These are phyloP conservation scores for Rhizopogon roseolus DNA, from an alignment of 768 basidiomycete species.

Conservation along the genomic window DNA sequence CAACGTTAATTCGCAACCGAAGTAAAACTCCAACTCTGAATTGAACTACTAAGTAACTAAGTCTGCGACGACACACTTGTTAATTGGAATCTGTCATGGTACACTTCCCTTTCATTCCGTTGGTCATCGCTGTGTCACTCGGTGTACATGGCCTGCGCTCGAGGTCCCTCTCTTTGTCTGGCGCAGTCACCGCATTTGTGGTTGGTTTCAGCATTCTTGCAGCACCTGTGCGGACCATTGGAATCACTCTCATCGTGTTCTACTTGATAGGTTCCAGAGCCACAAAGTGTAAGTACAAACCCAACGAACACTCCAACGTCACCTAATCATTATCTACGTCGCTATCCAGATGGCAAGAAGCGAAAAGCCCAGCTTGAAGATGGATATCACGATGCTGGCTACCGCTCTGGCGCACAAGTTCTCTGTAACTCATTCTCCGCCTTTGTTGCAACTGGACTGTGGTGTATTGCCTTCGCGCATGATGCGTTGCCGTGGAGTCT, in stretches of 20 bases:
- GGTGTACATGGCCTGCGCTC: slow-evolving; percentile 68
- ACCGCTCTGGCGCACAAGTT: slow-evolving; percentile 78
- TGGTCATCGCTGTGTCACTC: slow-evolving; percentile 47
- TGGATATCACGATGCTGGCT: slow-evolving; percentile 69
- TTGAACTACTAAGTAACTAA: too few species aligned
- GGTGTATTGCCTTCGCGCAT: slow-evolving; percentile 59
- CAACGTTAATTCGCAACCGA: too few species aligned
- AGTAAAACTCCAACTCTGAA: too few species aligned
- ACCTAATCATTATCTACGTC: neutral
- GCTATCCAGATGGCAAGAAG: slow-evolving; percentile 57
- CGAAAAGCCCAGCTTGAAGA: slow-evolving; percentile 75
- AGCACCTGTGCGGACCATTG: slow-evolving; percentile 61
- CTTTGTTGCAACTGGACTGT: slow-evolving; percentile 50
- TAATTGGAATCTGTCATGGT: neutral
- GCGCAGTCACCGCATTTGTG: slow-evolving; percentile 70
- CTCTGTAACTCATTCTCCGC: slow-evolving; percentile 75
- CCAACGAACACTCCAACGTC: neutral
- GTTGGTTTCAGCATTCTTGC: slow-evolving; percentile 74
- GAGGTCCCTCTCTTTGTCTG: slow-evolving; percentile 71
- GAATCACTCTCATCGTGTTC: slow-evolving; percentile 64
- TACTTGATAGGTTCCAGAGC: slow-evolving; percentile 79
- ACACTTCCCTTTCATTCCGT: slow-evolving; percentile 34
- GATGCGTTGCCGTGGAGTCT: slow-evolving; percentile 34
- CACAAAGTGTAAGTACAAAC: slow-evolving; percentile 60
- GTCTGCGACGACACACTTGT: neutral